These are phyloP conservation scores for Xylaria scruposa DNA, from an alignment of 495 filamentous ascomycete genomes.

Conservation along the genomic window DNA sequence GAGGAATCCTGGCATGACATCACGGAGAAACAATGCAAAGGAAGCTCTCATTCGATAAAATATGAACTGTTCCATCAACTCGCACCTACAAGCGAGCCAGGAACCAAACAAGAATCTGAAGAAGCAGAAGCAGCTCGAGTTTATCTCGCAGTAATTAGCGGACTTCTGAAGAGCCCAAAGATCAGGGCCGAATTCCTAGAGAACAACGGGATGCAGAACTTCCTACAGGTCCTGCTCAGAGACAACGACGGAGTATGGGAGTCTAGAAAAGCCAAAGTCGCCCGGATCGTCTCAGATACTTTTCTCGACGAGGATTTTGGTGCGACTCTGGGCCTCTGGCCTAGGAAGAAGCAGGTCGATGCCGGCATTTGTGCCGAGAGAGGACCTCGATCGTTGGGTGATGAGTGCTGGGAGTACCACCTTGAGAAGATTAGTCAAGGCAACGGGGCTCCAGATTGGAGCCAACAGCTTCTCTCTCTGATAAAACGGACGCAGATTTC, in stretches of 20 bases:
- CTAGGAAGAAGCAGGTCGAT: slow-evolving; percentile 36
- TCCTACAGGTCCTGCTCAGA: slow-evolving; percentile 54
- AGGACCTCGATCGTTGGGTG: slow-evolving; percentile 26
- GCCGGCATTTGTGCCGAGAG: slow-evolving; percentile 32
- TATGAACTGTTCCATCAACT: slow-evolving; percentile 41
- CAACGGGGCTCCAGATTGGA: slow-evolving; percentile 32
- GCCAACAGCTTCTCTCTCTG: slow-evolving; percentile 28
- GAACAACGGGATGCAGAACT: slow-evolving; percentile 49
- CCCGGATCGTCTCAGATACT: slow-evolving; percentile 61
- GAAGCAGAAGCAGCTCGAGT: slow-evolving; percentile 33
- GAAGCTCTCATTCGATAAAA: slow-evolving; percentile 26
- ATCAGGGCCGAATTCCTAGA: slow-evolving; percentile 61
- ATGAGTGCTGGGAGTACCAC: slow-evolving; percentile 52
- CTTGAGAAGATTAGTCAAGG: slow-evolving; percentile 36
- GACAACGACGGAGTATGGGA: slow-evolving; percentile 47
- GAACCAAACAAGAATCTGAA: slow-evolving; percentile 31
- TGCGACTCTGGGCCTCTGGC: slow-evolving; percentile 57
- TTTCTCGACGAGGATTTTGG: slow-evolving; percentile 68
- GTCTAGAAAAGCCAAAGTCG: slow-evolving; percentile 50
- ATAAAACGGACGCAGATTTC: slow-evolving; percentile 12
- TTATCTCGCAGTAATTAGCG: slow-evolving; percentile 43
- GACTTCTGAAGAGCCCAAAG: slow-evolving; percentile 49
- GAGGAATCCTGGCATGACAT: slow-evolving; percentile 48
- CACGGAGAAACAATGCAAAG: slow-evolving; percentile 38
- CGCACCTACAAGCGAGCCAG: slow-evolving; percentile 37